Conservation (phyloP, 2,329 filamentous ascomycete species). For the Chaetomiaceae sp. region DNA sequence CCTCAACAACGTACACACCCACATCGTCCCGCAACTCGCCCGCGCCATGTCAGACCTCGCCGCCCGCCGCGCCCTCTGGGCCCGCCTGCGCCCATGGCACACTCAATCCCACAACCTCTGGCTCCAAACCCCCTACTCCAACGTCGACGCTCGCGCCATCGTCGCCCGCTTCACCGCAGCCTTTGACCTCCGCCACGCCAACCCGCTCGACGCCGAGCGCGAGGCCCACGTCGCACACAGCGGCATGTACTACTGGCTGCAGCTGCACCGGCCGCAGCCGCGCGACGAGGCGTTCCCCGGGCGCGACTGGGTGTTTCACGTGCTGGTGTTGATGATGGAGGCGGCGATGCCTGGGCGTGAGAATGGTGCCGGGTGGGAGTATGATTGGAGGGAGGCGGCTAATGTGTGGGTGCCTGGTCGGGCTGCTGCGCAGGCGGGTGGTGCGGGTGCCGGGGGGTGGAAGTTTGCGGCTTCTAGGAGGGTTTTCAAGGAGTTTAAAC, state of each 20-base stretch:
- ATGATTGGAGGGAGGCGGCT: not conserved
- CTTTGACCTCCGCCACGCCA: not conserved
- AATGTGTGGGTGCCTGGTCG: slow-evolving; percentile 4
- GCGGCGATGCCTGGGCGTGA: not conserved
- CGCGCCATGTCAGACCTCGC: not conserved
- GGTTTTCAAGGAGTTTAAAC: not conserved
- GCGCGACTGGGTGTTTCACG: not conserved
- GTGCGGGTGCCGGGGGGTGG: not conserved
- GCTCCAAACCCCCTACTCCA: slow-evolving; percentile 6
- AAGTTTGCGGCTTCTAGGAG: not conserved
- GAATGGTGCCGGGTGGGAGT: not conserved
- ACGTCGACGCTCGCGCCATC: not conserved
- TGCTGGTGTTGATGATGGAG: slow-evolving; percentile 2
- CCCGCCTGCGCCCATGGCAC: slow-evolving; percentile 7
- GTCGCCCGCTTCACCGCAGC: not conserved
- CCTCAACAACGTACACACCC: not conserved
- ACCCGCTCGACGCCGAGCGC: not conserved
- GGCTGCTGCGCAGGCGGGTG: not conserved
- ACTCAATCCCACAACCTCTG: not conserved
- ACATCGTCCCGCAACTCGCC: not conserved
- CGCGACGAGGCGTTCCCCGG: not conserved
- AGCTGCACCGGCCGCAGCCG: not conserved
- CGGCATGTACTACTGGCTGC: not conserved
- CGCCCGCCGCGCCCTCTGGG: not conserved
- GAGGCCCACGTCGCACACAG: not conserved